Conservation (phyloP, 2,329 filamentous ascomycete genomes). For the Epichloe hybrida region DNA sequence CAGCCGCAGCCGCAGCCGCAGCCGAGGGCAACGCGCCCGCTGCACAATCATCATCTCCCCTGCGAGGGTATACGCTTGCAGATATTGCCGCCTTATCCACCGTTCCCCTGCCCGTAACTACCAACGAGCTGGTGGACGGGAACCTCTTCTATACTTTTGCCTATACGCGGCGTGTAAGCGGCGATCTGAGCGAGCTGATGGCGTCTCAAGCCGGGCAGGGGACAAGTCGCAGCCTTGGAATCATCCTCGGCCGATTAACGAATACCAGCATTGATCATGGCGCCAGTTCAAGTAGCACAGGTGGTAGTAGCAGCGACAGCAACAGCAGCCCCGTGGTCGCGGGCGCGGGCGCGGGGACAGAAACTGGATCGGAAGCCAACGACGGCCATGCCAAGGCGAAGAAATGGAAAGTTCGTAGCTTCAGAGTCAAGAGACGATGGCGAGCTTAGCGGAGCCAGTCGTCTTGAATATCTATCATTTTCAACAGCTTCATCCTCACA, state of each 20-base stretch:
- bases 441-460: conserved; percentile 1
- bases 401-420: conserved; percentile 4
- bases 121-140: conserved; percentile 19
- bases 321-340: not conserved
- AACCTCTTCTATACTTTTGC: conserved; percentile 19
- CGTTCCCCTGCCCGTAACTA: conserved; percentile 18
- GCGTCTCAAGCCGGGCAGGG: conserved; percentile 10
- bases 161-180: conserved; percentile 15
- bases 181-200: conserved; percentile 16
- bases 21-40: conserved; percentile 5
- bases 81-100: conserved; percentile 18
- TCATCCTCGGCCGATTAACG: conserved; percentile 8
- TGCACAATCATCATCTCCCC: conserved; percentile 11
- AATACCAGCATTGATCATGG: not conserved
- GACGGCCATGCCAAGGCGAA: not conserved
- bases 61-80: conserved; percentile 19
- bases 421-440: conserved; percentile 4
- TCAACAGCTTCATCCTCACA: too few species aligned
- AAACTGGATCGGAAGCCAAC: not conserved
- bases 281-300: conserved; percentile 6
- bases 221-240: conserved; percentile 9
- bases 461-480: not conserved
- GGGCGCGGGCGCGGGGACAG: conserved; percentile 3
- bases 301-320: conserved; percentile 4
- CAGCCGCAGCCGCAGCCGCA: not conserved